These are phyloP conservation scores for Quercus gilva DNA, from an alignment of 306 rosid genomes.

Conservation along the genomic window DNA sequence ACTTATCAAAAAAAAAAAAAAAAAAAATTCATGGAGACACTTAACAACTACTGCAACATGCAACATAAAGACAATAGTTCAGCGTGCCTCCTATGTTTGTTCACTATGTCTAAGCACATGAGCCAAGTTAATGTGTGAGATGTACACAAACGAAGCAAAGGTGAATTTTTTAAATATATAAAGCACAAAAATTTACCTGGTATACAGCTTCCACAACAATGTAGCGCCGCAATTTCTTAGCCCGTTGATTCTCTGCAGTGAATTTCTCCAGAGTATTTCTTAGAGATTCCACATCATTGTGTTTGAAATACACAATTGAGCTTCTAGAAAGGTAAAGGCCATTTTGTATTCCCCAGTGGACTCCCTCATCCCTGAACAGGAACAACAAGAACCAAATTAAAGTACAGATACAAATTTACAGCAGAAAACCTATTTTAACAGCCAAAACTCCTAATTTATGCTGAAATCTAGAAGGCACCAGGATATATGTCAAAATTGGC, in stretches of 20 bases:
- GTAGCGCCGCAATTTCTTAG: slow-evolving; percentile 86
- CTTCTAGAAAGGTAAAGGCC: slow-evolving; percentile 96
- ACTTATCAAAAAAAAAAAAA: too few species aligned
- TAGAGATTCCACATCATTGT: slow-evolving; percentile 85
- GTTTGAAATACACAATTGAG: slow-evolving; percentile 84
- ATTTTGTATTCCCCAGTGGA: slow-evolving; percentile 99
- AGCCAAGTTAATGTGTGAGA: background rate
- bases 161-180: slow-evolving; percentile 3
- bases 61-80: slow-evolving; percentile 29
- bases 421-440: slow-evolving; percentile 2
- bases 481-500: background rate
- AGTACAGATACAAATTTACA: slow-evolving; percentile 7
- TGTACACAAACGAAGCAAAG: slow-evolving; percentile 9
- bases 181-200: slow-evolving; percentile 56
- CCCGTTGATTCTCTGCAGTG: slow-evolving; percentile 55
- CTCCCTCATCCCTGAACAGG: slow-evolving; percentile 86
- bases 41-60: slow-evolving; percentile 4
- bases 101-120: background rate
- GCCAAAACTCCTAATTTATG: background rate
- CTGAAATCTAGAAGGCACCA: background rate
- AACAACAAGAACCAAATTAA: slow-evolving; percentile 2
- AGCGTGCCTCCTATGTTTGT: slow-evolving; percentile 12
- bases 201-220: slow-evolving; percentile 96
- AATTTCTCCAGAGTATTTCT: slow-evolving; percentile 71
- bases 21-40: slow-evolving; percentile 16